Evolutionary conservation across 2,329 filamentous ascomycete genomes (phyloP), one percentile per base, ranked within the genome.

Genomic region (Xylariaceae sp.): DNA sequence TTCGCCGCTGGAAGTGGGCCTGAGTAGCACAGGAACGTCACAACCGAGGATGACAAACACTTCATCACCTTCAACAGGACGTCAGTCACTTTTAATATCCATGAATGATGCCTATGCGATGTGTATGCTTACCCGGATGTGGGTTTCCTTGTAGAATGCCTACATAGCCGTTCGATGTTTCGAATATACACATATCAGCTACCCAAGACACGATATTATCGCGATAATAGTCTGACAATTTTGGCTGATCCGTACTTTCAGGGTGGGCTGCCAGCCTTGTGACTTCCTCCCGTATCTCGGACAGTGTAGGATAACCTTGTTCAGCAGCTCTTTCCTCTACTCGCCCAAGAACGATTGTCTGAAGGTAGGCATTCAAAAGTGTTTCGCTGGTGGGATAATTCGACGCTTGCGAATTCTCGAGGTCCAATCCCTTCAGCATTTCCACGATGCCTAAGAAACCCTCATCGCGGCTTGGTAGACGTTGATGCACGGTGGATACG

Each of bases 11-110:
- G 28, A 9, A 0, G 24, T 56, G 14, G 47, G 60, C 14, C 55
- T 45, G 2, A 65, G 37, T 46, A 62, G 31, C 52, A 67, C 49
- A 6, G 60, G 63, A 12, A 52, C 17, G 17, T 61, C 26, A 16
- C 55, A 61, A 11, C 61, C 63, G 4, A 57, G 60, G 8, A 67
- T 43, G 4, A 63, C 45, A 24, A 62, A 64, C 6, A 63, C 43
- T 26, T 63, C 34, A 19, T 67, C 65, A 4, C 57, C 65, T 65
- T 50, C 11, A 41, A 31, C 5, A 44, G 11, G 14, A 41, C 14
- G 11, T 60, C 9, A 49, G 16, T 31, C 6, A 12, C 14, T n/a
- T 17, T 12, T 31, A 3, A 24, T 11, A 37, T 11, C 12, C 7
- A 23, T 6, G 6, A 14, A 5, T 9, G 7, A 12, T 39, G 1